Evolutionary conservation across 768 basidiomycete species (phyloP), one percentile per base, ranked within the genome.

Genomic region (Serendipita vermifera): DNA sequence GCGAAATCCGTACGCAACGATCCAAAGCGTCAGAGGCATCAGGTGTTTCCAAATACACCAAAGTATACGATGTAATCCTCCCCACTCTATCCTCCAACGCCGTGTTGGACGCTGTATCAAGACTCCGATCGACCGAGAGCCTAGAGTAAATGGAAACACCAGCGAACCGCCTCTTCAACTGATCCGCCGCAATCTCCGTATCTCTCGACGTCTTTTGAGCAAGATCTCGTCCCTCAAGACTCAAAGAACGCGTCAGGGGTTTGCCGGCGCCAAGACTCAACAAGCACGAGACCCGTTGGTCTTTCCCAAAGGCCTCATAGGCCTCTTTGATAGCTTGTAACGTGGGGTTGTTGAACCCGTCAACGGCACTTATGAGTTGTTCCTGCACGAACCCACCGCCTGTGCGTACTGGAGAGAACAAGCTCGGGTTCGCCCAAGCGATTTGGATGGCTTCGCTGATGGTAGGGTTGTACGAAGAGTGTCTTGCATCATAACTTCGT

Each of bases 301-400:
- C 17, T 24, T 22, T 22, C 5, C 46, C 46, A 51, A 22, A 51
- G 9, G n/a, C 29, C 9, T 51, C 46, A n/a, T 51, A 24, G 24
- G 46, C 46, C 24, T 51, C 46, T 7, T 31, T 22, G 7, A 51
- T 51, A 7, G 46, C 46, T 51, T 51, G 22, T 15, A 26, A 24
- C 24, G 32, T 51, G 5, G 46, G 46, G 32, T 51, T 51, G 24
- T 31, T 51, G 46, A 22, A 51, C 29, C 46, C 46, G 32, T 31
- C 32, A 22, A 31, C 46, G 46, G 46, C 46, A n/a, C 46, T 51
- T 22, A 51, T 31, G 26, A 26, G 24, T 31, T 51, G 24, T 29
- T 51, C 15, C n/a, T 15, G 15, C 29, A 15, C 22, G 9, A 51
- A 15, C 26, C 15, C 22, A 7, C 24, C 15, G n/a, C 22, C 27